Conservation (phyloP, 2,329 filamentous ascomycete genomes). For the Nemania sp. region DNA sequence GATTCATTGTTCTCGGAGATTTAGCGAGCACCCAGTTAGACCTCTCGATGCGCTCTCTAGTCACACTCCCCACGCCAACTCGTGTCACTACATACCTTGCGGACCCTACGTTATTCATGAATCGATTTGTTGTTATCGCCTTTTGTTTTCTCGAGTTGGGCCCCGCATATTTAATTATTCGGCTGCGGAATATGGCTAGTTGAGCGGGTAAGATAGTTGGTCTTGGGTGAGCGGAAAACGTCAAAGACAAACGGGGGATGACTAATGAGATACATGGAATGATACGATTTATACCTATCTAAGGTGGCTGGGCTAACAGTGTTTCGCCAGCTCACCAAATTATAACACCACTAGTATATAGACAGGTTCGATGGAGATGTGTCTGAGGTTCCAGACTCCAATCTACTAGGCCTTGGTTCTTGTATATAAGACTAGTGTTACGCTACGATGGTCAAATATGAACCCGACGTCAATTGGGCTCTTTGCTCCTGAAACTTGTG, state of each 20-base stretch:
- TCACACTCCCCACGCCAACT: conserved; percentile 39
- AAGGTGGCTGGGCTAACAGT: conserved; percentile 36
- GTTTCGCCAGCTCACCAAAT: conserved; percentile 32
- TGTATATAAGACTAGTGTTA: too few species aligned
- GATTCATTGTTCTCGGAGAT: too few species aligned
- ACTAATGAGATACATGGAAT: conserved; percentile 41
- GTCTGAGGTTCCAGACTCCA: conserved; percentile 12
- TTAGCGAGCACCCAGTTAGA: neutral
- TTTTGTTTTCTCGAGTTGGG: conserved; percentile 21
- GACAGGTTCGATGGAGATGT: conserved; percentile 32
- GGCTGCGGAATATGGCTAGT: conserved; percentile 30
- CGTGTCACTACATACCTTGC: conserved; percentile 47
- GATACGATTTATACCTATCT: conserved; percentile 39
- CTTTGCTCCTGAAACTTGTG: too few species aligned
- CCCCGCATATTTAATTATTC: conserved; percentile 39
- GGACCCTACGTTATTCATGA: conserved; percentile 21
- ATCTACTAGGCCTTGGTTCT: conserved; percentile 19
- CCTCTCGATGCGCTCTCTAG: conserved; percentile 37
- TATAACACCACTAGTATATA: conserved; percentile 43
- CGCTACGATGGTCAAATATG: too few species aligned
- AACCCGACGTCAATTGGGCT: too few species aligned
- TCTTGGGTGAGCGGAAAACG: conserved; percentile 39
- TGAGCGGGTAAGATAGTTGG: conserved; percentile 20
- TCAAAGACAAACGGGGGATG: conserved; percentile 37
- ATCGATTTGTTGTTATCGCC: conserved; percentile 27